Conservation (phyloP, 306 rosid species). For the Gastrolobium villosum region DNA sequence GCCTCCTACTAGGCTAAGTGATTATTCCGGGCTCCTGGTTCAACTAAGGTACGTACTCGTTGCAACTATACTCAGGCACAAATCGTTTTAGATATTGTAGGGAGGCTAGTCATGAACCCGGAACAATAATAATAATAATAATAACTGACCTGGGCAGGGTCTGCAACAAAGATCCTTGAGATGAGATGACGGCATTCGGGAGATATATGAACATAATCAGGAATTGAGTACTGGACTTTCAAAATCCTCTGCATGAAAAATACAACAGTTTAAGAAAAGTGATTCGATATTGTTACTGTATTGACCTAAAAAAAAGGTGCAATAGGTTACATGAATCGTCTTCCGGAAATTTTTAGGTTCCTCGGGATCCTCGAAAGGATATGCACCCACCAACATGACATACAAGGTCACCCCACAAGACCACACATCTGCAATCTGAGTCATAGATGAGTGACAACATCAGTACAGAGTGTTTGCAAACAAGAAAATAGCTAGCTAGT, state of each 20-base stretch:
- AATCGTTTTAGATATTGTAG: too few species aligned
- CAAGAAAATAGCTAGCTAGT: conserved; percentile 20
- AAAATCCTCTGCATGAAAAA: conserved; percentile 80
- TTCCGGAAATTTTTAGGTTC: conserved; percentile 95
- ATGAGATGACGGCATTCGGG: conserved; percentile 88
- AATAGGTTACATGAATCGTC: conserved; percentile 76
- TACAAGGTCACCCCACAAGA: conserved; percentile 98
- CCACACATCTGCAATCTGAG: conserved; percentile 98
- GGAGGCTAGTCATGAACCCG: too few species aligned
- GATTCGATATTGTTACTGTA: conserved; percentile 24
- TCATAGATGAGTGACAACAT: conserved; percentile 21
- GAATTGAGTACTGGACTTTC: conserved; percentile 93
- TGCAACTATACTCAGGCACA: too few species aligned
- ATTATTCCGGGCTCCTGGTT: too few species aligned
- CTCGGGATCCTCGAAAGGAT: conserved; percentile 95
- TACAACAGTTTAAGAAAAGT: conserved; percentile 30
- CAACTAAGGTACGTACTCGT: too few species aligned
- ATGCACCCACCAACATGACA: conserved; percentile 97
- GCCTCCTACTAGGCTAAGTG: too few species aligned
- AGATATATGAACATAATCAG: conserved; percentile 85
- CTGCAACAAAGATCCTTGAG: conserved; percentile 90
- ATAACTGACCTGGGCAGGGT: conserved; percentile 75
- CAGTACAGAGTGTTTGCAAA: conserved; percentile 13
- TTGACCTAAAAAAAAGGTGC: conserved; percentile 26
- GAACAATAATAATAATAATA: too few species aligned